Percentiles rank a stretch among this genome's conserved stretches.
phyloP scores from a whole-genome alignment of 257 asterid species.

The Prunella vulgaris region DNA sequence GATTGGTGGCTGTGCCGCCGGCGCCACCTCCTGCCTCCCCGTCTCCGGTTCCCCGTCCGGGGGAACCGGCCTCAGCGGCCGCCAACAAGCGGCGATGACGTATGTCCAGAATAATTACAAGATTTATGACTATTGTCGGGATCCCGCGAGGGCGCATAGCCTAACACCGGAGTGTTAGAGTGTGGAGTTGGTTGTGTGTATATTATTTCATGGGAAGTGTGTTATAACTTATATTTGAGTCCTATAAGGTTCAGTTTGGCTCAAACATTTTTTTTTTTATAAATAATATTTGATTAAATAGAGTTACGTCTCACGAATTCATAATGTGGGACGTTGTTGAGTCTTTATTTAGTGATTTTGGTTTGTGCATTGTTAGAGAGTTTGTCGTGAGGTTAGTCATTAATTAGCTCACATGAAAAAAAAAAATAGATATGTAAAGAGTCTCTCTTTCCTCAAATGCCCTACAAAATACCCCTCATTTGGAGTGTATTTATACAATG shows the following conservation, averaged over 20 bases:
- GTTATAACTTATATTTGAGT: no score
- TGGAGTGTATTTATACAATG: not conserved
- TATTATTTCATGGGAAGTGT: no score
- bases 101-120: constrained; percentile 51
- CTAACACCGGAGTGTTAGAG: constrained; percentile 66
- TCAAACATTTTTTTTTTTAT: no score
- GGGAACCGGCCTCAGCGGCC: constrained; percentile 47
- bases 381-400: constrained; percentile 27
- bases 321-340: no score
- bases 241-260: no score
- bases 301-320: no score
- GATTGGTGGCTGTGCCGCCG: constrained; percentile 44
- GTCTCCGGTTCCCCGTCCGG: constrained; percentile 41
- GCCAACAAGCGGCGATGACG: constrained; percentile 49
- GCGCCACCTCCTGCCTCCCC: constrained; percentile 43
- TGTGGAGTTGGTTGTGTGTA: no score
- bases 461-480: no score
- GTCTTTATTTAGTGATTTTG: no score
- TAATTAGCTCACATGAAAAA: constrained; percentile 22
- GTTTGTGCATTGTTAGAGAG: not conserved
- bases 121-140: constrained; percentile 70
- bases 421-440: not conserved
- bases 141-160: constrained; percentile 44
- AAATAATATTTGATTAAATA: not conserved
- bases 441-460: not conserved